Evolutionary conservation across 1,284 basidiomycete genomes (phyloP).

Genomic region (Erythrobasidium hasegawianum): DNA sequence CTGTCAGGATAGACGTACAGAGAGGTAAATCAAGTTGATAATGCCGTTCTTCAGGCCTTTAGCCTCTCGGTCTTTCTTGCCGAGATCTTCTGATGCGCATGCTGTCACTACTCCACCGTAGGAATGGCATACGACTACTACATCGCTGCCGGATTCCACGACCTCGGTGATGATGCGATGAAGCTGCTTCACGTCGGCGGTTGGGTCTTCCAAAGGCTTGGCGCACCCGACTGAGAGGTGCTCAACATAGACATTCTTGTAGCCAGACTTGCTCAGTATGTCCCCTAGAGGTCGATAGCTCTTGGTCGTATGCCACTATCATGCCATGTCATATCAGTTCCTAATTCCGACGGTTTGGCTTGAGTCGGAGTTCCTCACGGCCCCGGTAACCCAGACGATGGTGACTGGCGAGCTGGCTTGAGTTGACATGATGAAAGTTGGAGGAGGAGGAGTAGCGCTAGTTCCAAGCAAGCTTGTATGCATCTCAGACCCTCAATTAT

Average conservation of each 20-base stretch:
- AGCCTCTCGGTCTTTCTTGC: conserved; percentile 32
- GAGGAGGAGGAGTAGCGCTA: no score
- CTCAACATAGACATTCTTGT: conserved; percentile 12
- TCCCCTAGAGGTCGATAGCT: conserved; percentile 1
- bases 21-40: conserved; percentile 21
- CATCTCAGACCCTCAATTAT: no score
- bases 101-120: conserved; percentile 35
- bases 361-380: no score
- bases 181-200: conserved; percentile 8
- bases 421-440: no score
- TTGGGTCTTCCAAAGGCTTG: conserved; percentile 11
- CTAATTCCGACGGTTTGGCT: no score
- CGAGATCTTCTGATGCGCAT: conserved; percentile 32
- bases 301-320: conserved; percentile 20
- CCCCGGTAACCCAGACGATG: no score
- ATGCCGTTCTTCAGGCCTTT: conserved; percentile 30
- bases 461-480: no score
- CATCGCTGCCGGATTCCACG: conserved; percentile 31
- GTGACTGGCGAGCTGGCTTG: no score
- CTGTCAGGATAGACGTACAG: conserved; percentile 1
- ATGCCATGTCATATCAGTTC: no score
- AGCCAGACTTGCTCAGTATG: conserved; percentile 8
- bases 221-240: conserved; percentile 7
- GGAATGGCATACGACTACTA: conserved; percentile 34
- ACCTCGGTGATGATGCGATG: conserved; percentile 6